Evolutionary conservation across 2,329 filamentous ascomycete species (phyloP), one percentile per base, ranked within the genome.

Genomic region (Trichoderma arundinaceum): DNA sequence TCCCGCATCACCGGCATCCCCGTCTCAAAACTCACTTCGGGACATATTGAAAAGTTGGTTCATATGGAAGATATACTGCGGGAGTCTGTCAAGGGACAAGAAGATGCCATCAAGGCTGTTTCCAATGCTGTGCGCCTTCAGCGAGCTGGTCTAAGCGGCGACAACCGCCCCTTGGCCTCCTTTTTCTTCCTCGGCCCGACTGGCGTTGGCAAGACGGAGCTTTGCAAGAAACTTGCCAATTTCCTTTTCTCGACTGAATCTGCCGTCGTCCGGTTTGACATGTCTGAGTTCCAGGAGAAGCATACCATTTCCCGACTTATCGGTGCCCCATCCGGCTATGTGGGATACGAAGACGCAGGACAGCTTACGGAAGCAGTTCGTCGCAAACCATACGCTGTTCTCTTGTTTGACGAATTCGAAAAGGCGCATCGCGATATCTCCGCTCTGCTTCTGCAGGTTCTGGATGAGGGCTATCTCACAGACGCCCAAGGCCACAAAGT

Each of bases 111-210:
- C 66, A 90, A 90, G 69, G 92, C 94, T 17, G 94, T 98, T 1
- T 90, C 94, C 39, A 91, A 98, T 74, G 95, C 95, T 0, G 94
- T 99, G 8, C 88, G 95, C 19, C 90, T 97, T 82, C 95, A 98
- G 77, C 87, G 95, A 69, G 95, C 95, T 8, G 95, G 95, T 1
- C 83, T 98, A 8, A 96, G 91, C 67, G 93, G 93, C 39, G 92
- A 97, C 73, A 96, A 97, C 76, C 86, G 93, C 0, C 95, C 95
- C 0, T 84, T 97, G 6, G 95, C 94, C 0, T 96, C 91, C 0
- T 97, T 98, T 81, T 97, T 98, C 90, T 97, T 98, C 85, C 85
- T 98, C 3, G 95, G 95, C 0, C 95, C 95, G 5, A 98, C 95
- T 0, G 95, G 95, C 74, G 94, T 97, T 17, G 95, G 95, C 65